Evolutionary conservation across 371 early-diverging fungal species (phyloP), one percentile per base, ranked within the genome.

Genomic region (Polyrhizophydium stewartii): DNA sequence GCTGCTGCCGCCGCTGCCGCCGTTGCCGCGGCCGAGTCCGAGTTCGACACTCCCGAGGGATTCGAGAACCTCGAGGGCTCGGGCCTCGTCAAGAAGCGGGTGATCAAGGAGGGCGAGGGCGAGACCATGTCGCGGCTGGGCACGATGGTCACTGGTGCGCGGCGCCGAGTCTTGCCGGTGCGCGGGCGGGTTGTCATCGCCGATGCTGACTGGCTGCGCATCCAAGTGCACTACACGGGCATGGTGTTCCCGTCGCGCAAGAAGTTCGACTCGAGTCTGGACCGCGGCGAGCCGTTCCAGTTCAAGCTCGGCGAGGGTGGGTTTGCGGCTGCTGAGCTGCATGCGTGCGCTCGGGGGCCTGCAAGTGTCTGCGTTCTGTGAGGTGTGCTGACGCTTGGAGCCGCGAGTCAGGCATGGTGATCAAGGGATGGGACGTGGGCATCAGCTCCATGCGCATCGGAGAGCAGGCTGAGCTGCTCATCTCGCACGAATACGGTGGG

Each of bases 371-470:
- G 5, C 31, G 16, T 12, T 27, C 28, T 32, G 13, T 28, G n/a
- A 55, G 1, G n/a, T n/a, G n/a, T n/a, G n/a, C n/a, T n/a, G n/a
- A n/a, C n/a, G n/a, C n/a, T n/a, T n/a, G n/a, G n/a, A n/a, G n/a
- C n/a, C n/a, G n/a, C 55, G 35, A 32, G 30, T 17, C 86, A 60
- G 94, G 93, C 25, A 81, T 81, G 61, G 93, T 96, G 62, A 96
- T 97, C 78, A 71, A 75, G 58, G 96, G 94, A 65, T 90, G 91
- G 90, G 88, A 89, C 61, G 72, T 81, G 58, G 75, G 75, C 27
- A 30, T 76, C n/a, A 64, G 61, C 58, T 68, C 66, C 64, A 84
- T 96, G 85, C 81, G 85, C 58, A 56, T 92, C 25, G 76, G 73
- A 38, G 79, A 78, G 58, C 24, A 68, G 27, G 52, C 46, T 25